These are phyloP conservation scores for Mrakia blollopis DNA, from an alignment of 768 basidiomycete species.

Conservation along the genomic window DNA sequence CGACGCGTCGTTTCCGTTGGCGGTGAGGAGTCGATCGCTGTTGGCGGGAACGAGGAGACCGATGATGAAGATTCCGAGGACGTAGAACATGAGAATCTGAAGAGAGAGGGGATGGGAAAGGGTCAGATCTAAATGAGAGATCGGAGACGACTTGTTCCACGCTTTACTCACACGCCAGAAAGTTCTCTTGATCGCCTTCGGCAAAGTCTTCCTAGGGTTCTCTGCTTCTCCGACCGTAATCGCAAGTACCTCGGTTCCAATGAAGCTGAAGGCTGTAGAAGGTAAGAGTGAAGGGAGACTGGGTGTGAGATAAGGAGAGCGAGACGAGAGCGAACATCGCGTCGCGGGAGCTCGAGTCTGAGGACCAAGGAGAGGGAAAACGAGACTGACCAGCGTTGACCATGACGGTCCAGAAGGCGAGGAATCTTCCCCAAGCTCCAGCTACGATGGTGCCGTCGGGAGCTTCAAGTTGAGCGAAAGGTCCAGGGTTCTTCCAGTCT, in stretches of 20 bases:
- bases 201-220: slow-evolving; percentile 36
- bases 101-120: background rate
- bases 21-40: slow-evolving; percentile 33
- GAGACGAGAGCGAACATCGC: too few species aligned
- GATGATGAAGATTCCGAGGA: slow-evolving; percentile 39
- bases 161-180: slow-evolving; percentile 31
- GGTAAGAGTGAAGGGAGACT: too few species aligned
- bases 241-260: slow-evolving; percentile 41
- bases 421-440: slow-evolving; percentile 35
- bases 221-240: slow-evolving; percentile 47
- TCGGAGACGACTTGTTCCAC: background rate
- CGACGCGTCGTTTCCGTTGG: slow-evolving; percentile 37
- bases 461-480: slow-evolving; percentile 20
- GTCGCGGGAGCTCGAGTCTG: too few species aligned
- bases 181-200: slow-evolving; percentile 15
- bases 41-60: slow-evolving; percentile 41
- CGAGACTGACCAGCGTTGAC: slow-evolving; percentile 6
- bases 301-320: too few species aligned
- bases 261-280: slow-evolving; percentile 25
- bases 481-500: slow-evolving; percentile 31
- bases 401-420: slow-evolving; percentile 49
- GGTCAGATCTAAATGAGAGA: background rate
- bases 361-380: too few species aligned
- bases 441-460: slow-evolving; percentile 31
- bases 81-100: slow-evolving; percentile 38